phyloP scores from a whole-genome alignment of 768 basidiomycete genomes.

The Trametes punicea region DNA sequence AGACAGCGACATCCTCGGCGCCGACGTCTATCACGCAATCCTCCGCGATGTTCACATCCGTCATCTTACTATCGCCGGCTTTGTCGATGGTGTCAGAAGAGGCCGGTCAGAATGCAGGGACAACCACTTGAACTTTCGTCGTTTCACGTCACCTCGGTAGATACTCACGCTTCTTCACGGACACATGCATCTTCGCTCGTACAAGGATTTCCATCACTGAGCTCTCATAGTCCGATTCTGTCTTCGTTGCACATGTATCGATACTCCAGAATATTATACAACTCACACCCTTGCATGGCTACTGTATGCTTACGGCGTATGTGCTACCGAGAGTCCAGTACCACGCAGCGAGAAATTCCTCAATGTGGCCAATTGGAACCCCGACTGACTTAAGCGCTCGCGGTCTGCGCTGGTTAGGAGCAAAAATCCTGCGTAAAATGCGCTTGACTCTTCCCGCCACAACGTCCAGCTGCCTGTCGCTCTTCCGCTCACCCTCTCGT shows the following conservation, averaged over 20 bases:
- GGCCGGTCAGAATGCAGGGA: not conserved
- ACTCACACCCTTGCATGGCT: too few species aligned
- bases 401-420: not conserved
- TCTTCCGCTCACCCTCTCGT: not conserved
- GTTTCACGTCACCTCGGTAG: too few species aligned
- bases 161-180: not conserved
- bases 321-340: too few species aligned
- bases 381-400: constrained; percentile 5
- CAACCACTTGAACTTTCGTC: not conserved
- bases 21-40: constrained; percentile 18
- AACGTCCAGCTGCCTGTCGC: not conserved
- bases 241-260: too few species aligned
- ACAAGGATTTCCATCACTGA: too few species aligned
- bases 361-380: constrained; percentile 5
- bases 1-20: constrained; percentile 18
- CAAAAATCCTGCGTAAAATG: constrained; percentile 9
- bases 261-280: too few species aligned
- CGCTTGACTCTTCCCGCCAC: constrained; percentile 13
- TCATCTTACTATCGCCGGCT: constrained; percentile 20
- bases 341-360: too few species aligned
- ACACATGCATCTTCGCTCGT: too few species aligned
- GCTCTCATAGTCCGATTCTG: too few species aligned
- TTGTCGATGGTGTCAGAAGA: constrained; percentile 21
- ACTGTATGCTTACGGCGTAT: too few species aligned
- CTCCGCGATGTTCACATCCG: constrained; percentile 21